These are phyloP conservation scores for Papiliotrema laurentii DNA, from an alignment of 1,284 basidiomycete species.

Conservation along the genomic window DNA sequence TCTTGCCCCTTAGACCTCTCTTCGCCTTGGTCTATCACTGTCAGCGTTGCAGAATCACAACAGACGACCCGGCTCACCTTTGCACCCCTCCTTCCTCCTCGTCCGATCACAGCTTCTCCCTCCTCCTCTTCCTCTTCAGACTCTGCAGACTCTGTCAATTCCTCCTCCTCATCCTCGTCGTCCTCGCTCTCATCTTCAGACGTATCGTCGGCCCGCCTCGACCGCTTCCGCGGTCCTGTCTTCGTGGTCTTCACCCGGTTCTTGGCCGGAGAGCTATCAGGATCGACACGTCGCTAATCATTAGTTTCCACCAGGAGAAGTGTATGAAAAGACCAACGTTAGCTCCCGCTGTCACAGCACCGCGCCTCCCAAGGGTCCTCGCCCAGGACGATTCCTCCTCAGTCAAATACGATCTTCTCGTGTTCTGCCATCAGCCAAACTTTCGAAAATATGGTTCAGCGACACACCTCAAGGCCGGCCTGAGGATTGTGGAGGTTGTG, in stretches of 20 bases:
- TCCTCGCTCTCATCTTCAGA: conserved; percentile 18
- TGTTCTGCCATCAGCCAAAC: conserved; percentile 8
- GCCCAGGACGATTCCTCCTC: conserved; percentile 29
- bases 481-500: conserved; percentile 28
- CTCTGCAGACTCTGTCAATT: conserved; percentile 10
- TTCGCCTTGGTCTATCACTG: conserved; percentile 35
- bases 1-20: conserved; percentile 21
- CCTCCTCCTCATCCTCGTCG: conserved; percentile 13
- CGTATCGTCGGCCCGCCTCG: conserved; percentile 11
- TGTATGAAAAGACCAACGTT: background rate
- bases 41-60: background rate
- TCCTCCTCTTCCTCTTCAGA: conserved; percentile 16
- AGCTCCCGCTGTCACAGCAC: conserved; percentile 1
- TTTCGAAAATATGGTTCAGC: background rate
- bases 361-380: conserved; percentile 17
- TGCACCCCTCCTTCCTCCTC: conserved; percentile 38
- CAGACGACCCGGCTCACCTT: conserved; percentile 29
- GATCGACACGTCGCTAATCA: background rate
- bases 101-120: conserved; percentile 25
- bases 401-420: conserved; percentile 28
- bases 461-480: conserved; percentile 17
- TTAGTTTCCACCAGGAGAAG: background rate
- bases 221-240: conserved; percentile 7
- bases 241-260: conserved; percentile 10
- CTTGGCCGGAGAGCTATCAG: conserved; percentile 13